Evolutionary conservation across 176 grass and related monocot species (phyloP).

Genomic region (Thalia dealbata): DNA sequence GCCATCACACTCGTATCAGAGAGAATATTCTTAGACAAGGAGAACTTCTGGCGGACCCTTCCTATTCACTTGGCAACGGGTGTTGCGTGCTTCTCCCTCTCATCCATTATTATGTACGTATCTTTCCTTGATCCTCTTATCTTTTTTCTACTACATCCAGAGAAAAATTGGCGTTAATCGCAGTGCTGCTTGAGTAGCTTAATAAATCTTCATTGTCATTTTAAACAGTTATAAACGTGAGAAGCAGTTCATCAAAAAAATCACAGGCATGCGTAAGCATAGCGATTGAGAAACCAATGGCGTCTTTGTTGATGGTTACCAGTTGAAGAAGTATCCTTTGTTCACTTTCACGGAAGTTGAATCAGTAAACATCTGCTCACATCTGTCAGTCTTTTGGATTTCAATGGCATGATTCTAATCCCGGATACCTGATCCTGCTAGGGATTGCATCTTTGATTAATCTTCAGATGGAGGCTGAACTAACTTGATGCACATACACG

Average conservation of each 20-base stretch:
- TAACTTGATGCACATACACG: too few relatives aligned
- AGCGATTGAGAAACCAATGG: slow-evolving; percentile 21
- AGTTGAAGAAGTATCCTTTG: background rate
- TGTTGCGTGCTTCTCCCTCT: slow-evolving; percentile 51
- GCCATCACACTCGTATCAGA: slow-evolving; percentile 56
- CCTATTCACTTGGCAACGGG: slow-evolving; percentile 68
- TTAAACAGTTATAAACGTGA: slow-evolving; percentile 62
- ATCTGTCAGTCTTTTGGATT: background rate
- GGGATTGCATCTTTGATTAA: too few relatives aligned
- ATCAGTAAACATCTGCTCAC: background rate
- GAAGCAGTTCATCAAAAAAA: slow-evolving; percentile 65
- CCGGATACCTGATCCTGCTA: background rate
- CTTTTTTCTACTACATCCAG: background rate
- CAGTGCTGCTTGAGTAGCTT: background rate
- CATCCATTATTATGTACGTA: slow-evolving; percentile 64
- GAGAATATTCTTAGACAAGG: slow-evolving; percentile 54
- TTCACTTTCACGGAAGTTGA: too few relatives aligned
- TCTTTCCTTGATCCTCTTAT: background rate
- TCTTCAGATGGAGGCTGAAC: too few relatives aligned
- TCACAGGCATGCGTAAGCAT: slow-evolving; percentile 33
- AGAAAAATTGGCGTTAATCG: background rate
- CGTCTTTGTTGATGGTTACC: background rate
- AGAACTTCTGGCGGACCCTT: slow-evolving; percentile 61
- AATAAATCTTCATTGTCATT: background rate
- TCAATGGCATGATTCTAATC: background rate